A percentile compares a stretch with the other conserved stretches of the same genome.
These are phyloP conservation scores for Dacryopinax spathularia DNA, from an alignment of 768 basidiomycete genomes.

Conservation along the genomic window DNA sequence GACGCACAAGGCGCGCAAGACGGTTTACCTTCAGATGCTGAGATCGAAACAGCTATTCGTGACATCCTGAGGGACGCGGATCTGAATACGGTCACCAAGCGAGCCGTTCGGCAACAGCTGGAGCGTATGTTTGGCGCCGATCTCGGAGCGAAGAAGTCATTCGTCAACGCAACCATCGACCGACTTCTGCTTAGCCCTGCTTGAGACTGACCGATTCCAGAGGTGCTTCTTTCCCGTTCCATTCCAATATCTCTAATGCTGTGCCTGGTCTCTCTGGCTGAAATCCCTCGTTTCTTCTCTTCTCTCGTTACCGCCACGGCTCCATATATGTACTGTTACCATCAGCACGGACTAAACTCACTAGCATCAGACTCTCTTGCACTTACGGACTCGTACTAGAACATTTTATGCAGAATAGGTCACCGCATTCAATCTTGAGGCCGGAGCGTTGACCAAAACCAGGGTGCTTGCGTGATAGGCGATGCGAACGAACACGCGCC, in stretches of 20 bases:
- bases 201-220: background rate
- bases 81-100: slow-evolving; percentile 82
- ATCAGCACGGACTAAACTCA: background rate
- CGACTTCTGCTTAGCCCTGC: slow-evolving; percentile 37
- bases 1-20: slow-evolving; percentile 4
- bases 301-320: background rate
- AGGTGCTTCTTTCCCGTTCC: background rate
- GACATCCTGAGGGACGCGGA: slow-evolving; percentile 64
- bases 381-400: slow-evolving; percentile 1
- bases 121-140: slow-evolving; percentile 73
- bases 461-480: background rate
- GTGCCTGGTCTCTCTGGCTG: slow-evolving; percentile 1
- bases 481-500: slow-evolving; percentile 1
- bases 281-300: background rate
- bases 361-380: slow-evolving; percentile 1
- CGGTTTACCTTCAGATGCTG: slow-evolving; percentile 43
- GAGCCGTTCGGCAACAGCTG: slow-evolving; percentile 69
- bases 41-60: slow-evolving; percentile 62
- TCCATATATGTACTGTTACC: background rate
- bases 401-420: slow-evolving; percentile 4
- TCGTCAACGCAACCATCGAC: slow-evolving; percentile 70
- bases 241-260: background rate
- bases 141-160: slow-evolving; percentile 51
- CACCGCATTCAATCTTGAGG: background rate
- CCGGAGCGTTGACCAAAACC: background rate